phyloP scores from a whole-genome alignment of 768 basidiomycete species.

The Boletus subcaerulescens region DNA sequence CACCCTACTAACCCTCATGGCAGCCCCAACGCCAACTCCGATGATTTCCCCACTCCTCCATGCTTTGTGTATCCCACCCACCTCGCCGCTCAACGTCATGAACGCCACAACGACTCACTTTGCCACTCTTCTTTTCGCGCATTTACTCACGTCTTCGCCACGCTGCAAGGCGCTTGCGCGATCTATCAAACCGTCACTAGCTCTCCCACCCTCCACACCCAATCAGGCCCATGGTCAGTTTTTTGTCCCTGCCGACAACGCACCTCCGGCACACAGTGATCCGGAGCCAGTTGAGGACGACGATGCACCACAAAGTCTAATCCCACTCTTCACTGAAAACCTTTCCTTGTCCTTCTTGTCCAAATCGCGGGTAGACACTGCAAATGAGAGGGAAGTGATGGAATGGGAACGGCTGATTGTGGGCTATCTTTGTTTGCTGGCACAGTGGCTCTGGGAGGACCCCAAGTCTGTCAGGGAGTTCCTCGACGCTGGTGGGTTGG shows the following conservation, averaged over 20 bases:
- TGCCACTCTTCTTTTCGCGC: slow-evolving; percentile 74
- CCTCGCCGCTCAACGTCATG: slow-evolving; percentile 54
- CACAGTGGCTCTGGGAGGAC: slow-evolving; percentile 98
- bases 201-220: slow-evolving; percentile 29
- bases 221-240: slow-evolving; percentile 44
- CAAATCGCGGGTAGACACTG: slow-evolving; percentile 47
- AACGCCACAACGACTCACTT: slow-evolving; percentile 66
- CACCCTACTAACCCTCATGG: background rate
- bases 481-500: slow-evolving; percentile 84
- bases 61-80: slow-evolving; percentile 62
- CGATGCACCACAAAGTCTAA: slow-evolving; percentile 64
- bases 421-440: slow-evolving; percentile 77
- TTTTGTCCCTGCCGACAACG: slow-evolving; percentile 76
- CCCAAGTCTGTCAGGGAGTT: slow-evolving; percentile 85
- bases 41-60: slow-evolving; percentile 67
- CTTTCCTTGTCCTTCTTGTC: slow-evolving; percentile 83
- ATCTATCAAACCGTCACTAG: slow-evolving; percentile 53
- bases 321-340: slow-evolving; percentile 88
- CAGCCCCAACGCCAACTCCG: slow-evolving; percentile 35
- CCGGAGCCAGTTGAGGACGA: slow-evolving; percentile 51
- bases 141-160: slow-evolving; percentile 68
- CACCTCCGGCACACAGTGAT: slow-evolving; percentile 33
- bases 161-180: slow-evolving; percentile 64
- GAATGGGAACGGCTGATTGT: slow-evolving; percentile 92
- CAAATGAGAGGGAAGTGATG: slow-evolving; percentile 65